Conservation (phyloP, 495 filamentous ascomycete species). For the Amorphotheca resinae region DNA sequence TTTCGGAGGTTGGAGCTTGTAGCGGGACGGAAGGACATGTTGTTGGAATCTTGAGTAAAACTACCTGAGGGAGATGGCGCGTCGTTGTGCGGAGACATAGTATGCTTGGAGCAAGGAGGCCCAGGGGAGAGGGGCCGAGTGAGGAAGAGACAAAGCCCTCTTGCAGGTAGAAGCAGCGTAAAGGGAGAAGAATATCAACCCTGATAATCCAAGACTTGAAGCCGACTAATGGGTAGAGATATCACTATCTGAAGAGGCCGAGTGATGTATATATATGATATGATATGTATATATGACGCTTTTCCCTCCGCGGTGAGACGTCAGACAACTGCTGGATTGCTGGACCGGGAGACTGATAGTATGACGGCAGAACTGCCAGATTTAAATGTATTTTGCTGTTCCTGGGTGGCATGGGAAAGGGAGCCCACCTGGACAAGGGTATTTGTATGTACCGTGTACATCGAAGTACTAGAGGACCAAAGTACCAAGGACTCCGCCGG, state of each 20-base stretch:
- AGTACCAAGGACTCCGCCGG: not conserved
- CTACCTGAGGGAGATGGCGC: constrained; percentile 35
- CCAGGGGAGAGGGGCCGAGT: not conserved
- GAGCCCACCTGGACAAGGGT: not conserved
- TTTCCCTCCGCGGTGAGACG: too few relatives aligned
- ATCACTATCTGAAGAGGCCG: too few relatives aligned
- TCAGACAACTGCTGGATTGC: too few relatives aligned
- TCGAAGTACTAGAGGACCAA: too few relatives aligned
- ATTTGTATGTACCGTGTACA: constrained; percentile 5
- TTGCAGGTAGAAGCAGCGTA: too few relatives aligned
- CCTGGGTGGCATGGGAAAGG: constrained; percentile 14
- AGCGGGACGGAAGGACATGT: constrained; percentile 26
- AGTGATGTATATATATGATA: too few relatives aligned
- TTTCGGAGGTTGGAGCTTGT: constrained; percentile 20
- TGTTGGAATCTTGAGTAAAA: constrained; percentile 31
- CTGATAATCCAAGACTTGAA: too few relatives aligned
- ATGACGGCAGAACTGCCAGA: too few relatives aligned
- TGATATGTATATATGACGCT: too few relatives aligned
- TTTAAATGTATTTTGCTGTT: constrained; percentile 16
- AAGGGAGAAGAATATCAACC: too few relatives aligned
- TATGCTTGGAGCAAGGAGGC: not conserved
- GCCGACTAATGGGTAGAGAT: too few relatives aligned
- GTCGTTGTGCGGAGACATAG: constrained; percentile 41
- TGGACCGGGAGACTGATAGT: too few relatives aligned
- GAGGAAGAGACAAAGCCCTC: not conserved